Conservation (phyloP, 352 stramenopile species). For the Globisporangium spinosum region DNA sequence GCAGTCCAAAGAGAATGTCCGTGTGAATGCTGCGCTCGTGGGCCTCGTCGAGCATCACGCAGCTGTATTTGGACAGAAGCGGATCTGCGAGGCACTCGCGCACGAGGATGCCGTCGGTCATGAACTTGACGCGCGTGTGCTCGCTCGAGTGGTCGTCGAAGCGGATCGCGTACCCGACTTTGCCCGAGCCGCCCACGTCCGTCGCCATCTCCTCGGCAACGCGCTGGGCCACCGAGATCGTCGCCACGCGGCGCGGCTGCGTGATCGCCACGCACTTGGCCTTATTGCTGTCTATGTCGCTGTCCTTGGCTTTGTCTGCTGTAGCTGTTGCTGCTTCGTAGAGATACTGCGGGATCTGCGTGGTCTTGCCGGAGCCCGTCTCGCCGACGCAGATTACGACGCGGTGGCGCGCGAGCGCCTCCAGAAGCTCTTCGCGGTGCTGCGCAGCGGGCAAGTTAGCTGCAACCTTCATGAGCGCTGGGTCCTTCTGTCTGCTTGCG, state of each 20-base stretch:
- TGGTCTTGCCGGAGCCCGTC: constrained; percentile 96
- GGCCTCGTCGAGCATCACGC: constrained; percentile 95
- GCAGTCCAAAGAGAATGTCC: constrained; percentile 96
- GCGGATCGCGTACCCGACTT: constrained; percentile 95
- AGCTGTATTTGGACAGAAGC: constrained; percentile 73
- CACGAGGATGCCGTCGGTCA: constrained; percentile 80
- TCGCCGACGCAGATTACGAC: constrained; percentile 89
- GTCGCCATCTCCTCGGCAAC: constrained; percentile 96
- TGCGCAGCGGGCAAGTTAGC: constrained; percentile 27
- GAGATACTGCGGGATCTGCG: constrained; percentile 80
- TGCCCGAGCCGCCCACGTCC: constrained; percentile 24
- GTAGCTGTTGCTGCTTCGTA: constrained; percentile 30
- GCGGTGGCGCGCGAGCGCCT: constrained; percentile 39
- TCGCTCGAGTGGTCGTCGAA: constrained; percentile 92
- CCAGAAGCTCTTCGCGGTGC: constrained; percentile 62
- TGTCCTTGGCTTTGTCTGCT: constrained; percentile 8
- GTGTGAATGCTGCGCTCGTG: constrained; percentile 98
- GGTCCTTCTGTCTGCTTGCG: constrained; percentile 7
- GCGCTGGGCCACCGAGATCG: constrained; percentile 95
- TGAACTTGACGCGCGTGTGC: constrained; percentile 77
- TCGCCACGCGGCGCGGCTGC: constrained; percentile 95
- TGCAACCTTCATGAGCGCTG: constrained; percentile 4
- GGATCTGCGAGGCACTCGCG: constrained; percentile 79
- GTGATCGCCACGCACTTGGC: constrained; percentile 72
- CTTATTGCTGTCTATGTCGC: constrained; percentile 9